phyloP scores from a whole-genome alignment of 176 grass and related monocot species.

The Oryza rufipogon region DNA sequence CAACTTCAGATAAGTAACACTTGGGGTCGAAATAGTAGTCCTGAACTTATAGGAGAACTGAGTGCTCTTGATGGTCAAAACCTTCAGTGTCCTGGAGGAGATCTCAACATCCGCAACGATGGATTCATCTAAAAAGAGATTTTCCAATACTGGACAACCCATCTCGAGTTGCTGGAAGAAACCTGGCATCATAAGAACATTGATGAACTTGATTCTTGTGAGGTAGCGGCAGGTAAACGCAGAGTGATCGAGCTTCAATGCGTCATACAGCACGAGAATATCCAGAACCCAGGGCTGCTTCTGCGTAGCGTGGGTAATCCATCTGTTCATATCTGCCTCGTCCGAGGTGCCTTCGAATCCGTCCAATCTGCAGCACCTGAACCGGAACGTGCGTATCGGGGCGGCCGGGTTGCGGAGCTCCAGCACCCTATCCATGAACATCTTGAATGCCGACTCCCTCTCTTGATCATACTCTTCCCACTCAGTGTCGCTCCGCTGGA shows the following conservation, averaged over 20 bases:
- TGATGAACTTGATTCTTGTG: neutral
- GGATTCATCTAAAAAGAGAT: neutral
- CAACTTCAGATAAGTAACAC: neutral
- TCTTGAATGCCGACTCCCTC: too few species aligned
- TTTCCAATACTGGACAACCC: neutral
- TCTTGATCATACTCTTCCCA: too few species aligned
- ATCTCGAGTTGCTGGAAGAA: conserved; percentile 15
- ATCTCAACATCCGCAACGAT: neutral
- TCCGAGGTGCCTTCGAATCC: neutral
- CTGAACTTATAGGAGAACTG: fast-evolving
- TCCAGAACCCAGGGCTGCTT: neutral
- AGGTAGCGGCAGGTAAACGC: conserved; percentile 2
- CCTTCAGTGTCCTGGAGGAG: conserved; percentile 19
- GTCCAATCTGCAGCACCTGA: too few species aligned
- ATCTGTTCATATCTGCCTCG: neutral
- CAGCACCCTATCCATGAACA: too few species aligned
- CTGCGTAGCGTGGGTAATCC: neutral
- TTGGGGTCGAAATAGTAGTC: neutral
- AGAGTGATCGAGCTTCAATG: neutral
- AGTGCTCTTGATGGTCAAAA: neutral
- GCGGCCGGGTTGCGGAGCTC: too few species aligned
- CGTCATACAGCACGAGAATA: neutral
- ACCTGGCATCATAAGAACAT: neutral
- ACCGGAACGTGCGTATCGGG: too few species aligned
- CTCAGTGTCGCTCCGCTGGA: too few species aligned